Evolutionary conservation across 139 green algal species (phyloP).

Genomic region (Tetratostichococcus sp.): DNA sequence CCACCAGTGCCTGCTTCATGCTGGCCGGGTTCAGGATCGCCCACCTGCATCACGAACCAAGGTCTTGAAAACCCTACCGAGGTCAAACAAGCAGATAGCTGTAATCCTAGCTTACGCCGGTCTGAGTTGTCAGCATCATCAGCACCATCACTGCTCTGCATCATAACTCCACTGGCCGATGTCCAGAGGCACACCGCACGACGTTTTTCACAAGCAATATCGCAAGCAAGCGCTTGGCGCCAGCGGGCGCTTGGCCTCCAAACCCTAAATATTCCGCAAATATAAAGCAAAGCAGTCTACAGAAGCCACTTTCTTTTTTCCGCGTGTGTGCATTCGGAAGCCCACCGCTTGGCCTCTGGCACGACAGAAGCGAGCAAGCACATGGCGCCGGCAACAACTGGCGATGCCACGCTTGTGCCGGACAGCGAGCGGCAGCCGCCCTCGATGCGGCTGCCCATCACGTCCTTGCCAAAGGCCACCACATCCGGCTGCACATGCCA

Average conservation of each 20-base stretch:
- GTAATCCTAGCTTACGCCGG: too few relatives aligned
- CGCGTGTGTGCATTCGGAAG: too few relatives aligned
- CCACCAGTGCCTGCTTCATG: slow-evolving; percentile 98
- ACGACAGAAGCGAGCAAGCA: slow-evolving; percentile 86
- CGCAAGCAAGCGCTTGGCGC: neutral
- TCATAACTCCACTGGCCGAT: too few relatives aligned
- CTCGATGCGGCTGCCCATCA: slow-evolving; percentile 84
- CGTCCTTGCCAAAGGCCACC: slow-evolving; percentile 92
- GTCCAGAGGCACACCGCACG: too few relatives aligned
- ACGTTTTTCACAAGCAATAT: neutral
- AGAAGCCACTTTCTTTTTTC: too few relatives aligned
- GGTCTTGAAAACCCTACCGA: too few relatives aligned
- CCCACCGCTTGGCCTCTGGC: slow-evolving; percentile 62
- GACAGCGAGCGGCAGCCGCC: slow-evolving; percentile 78
- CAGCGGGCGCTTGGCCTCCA: too few relatives aligned
- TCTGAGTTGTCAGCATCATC: too few relatives aligned
- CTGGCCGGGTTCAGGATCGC: slow-evolving; percentile 90
- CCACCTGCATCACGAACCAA: neutral
- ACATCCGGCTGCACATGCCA: slow-evolving; percentile 90
- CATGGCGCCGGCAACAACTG: slow-evolving; percentile 93
- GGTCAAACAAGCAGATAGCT: too few relatives aligned
- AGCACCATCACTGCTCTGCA: too few relatives aligned
- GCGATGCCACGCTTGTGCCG: slow-evolving; percentile 91
- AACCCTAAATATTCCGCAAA: too few relatives aligned
- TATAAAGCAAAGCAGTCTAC: too few relatives aligned